Evolutionary conservation across 129 eudicot genomes (phyloP).

Genomic region (Saposhnikovia divaricata): DNA sequence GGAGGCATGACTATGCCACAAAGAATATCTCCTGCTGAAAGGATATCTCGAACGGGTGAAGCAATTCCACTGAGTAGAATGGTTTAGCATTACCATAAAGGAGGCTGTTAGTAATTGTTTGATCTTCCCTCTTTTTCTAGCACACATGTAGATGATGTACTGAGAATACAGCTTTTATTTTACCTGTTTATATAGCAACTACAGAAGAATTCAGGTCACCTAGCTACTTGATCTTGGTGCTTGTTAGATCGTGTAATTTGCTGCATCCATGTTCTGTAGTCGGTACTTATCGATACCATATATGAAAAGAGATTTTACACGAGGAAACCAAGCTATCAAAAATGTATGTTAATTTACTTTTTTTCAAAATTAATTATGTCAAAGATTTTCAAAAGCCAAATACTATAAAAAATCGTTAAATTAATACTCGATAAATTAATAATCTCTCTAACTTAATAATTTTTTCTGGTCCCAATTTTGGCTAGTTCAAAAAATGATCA

Average conservation of each 20-base stretch:
- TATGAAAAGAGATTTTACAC: not conserved
- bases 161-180: not conserved
- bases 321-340: not conserved
- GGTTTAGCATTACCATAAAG: not conserved
- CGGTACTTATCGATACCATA: not conserved
- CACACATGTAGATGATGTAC: not conserved
- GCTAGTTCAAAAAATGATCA: too few relatives aligned
- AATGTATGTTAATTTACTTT: not conserved
- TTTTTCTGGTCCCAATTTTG: too few relatives aligned
- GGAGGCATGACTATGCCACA: constrained; percentile 65
- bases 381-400: not conserved
- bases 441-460: too few relatives aligned
- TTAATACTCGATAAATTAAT: too few relatives aligned
- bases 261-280: not conserved
- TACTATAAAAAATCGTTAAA: too few relatives aligned
- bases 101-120: not conserved
- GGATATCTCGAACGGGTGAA: constrained; percentile 28
- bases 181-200: not conserved
- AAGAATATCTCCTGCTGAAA: constrained; percentile 28
- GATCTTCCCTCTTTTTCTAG: not conserved
- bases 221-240: not conserved
- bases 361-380: not conserved
- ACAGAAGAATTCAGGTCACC: not conserved
- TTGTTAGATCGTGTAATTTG: not conserved
- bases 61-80: constrained; percentile 30